Conservation (phyloP, 116 monocot species). For the Zostera marina region DNA sequence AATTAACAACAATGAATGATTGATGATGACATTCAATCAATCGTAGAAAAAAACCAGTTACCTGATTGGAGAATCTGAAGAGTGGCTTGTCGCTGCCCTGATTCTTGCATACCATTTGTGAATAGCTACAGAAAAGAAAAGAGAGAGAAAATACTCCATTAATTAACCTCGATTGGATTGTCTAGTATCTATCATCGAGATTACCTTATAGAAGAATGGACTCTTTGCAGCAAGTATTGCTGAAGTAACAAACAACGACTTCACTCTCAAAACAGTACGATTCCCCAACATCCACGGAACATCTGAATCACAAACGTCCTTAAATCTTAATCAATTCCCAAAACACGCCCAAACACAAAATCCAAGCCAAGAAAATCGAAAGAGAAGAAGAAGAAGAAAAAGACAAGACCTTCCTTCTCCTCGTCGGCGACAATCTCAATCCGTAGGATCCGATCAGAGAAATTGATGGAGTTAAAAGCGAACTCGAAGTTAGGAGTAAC, state of each 20-base stretch:
- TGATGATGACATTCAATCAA: no score
- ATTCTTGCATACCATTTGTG: constrained; percentile 84
- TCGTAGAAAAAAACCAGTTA: constrained; percentile 13
- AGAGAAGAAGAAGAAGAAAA: neutral
- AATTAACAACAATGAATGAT: no score
- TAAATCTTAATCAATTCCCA: no score
- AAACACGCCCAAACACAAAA: no score
- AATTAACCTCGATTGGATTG: neutral
- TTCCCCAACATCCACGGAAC: constrained; percentile 47
- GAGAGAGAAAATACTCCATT: neutral
- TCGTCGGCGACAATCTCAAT: constrained; percentile 59
- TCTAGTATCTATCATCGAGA: neutral
- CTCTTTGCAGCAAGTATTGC: constrained; percentile 97
- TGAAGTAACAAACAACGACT: constrained; percentile 49
- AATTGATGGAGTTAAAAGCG: constrained; percentile 76
- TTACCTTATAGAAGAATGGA: constrained; percentile 94
- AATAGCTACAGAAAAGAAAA: constrained; percentile 39
- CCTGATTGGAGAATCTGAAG: constrained; percentile 61
- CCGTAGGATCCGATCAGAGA: constrained; percentile 70
- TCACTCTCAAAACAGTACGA: constrained; percentile 44
- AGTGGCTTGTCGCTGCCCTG: constrained; percentile 72
- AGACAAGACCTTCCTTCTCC: constrained; percentile 48
- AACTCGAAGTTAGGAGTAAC: constrained; percentile 73
- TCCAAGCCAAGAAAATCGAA: constrained; percentile 1
- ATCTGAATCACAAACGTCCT: constrained; percentile 12